These are phyloP conservation scores for Pseudogymnoascus sp. DNA, from an alignment of 2,329 filamentous ascomycete genomes.

Conservation along the genomic window DNA sequence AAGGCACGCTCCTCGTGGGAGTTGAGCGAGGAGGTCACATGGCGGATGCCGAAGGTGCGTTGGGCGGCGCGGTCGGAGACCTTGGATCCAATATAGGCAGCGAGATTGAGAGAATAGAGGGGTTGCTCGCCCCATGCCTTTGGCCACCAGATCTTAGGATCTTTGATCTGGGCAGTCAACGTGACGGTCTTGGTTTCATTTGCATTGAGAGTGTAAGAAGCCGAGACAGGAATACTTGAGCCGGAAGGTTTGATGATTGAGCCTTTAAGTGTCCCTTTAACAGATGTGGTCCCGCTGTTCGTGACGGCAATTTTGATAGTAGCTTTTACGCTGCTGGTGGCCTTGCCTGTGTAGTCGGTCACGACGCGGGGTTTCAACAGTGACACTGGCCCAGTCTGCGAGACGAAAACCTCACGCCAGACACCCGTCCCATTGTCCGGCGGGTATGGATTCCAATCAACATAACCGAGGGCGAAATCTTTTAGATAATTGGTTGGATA, in stretches of 20 bases:
- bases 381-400: constrained; percentile 44
- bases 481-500: constrained; percentile 52
- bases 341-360: constrained; percentile 7
- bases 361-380: constrained; percentile 20
- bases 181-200: constrained; percentile 32
- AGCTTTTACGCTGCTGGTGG: not conserved
- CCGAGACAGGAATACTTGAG: constrained; percentile 21
- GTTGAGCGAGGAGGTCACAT: constrained; percentile 45
- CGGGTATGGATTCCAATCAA: constrained; percentile 55
- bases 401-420: constrained; percentile 51
- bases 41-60: constrained; percentile 44
- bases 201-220: constrained; percentile 32
- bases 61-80: constrained; percentile 25
- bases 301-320: constrained; percentile 7
- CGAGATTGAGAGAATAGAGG: constrained; percentile 31
- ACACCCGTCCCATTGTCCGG: constrained; percentile 56
- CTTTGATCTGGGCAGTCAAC: constrained; percentile 31
- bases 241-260: constrained; percentile 17
- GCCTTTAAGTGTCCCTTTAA: constrained; percentile 19
- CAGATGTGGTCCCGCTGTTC: constrained; percentile 16
- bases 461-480: constrained; percentile 51
- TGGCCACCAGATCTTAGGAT: constrained; percentile 54
- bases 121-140: constrained; percentile 50
- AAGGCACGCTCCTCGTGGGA: constrained; percentile 47
- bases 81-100: not conserved